Evolutionary conservation across 2,329 filamentous ascomycete genomes (phyloP), one percentile per base, ranked within the genome.

Genomic region (Herpotrichia juniperi): DNA sequence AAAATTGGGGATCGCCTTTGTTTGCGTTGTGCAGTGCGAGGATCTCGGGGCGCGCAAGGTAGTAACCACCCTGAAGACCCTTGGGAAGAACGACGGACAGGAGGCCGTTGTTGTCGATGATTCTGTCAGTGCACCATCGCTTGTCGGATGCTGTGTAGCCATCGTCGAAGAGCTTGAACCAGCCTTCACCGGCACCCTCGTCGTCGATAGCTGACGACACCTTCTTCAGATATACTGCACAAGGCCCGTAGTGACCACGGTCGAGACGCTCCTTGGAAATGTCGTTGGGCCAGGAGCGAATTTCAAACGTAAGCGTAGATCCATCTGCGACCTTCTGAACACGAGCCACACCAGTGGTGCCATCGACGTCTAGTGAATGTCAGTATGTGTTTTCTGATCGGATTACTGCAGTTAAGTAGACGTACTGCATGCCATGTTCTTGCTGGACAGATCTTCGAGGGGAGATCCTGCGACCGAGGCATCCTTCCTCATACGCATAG

Each of bases 101-200:
- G 16, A 85, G 78, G 12, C 88, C 88, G 19, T 85, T 79, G 72
- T 85, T 85, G 48, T 75, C 78, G 52, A 87, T 87, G 52, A 92
- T 78, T 54, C 83, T 84, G 65, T 90, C 83, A 2, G 86, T 87
- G 73, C 89, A 91, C 87, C 88, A 92, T 67, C 83, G 76, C 24
- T 76, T 69, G 1, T 77, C 76, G 4, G 68, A 60, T 4, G 74
- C 68, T 61, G 89, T 79, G 72, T 88, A 90, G 40, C 86, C 87
- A 46, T 87, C 81, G 51, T 89, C 82, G 78, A 82, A 90, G 67
- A 92, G 83, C 79, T 91, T 91, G 80, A 92, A 89, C 89, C 89
- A 93, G 32, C 88, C 88, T 45, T 79, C 75, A 4, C 88, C 88
- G 21, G 80, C 55, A 43, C 68, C 76, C 21, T 54, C 51, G 44